Conservation (phyloP, 768 basidiomycete genomes). For the Agrocybe pediades region DNA sequence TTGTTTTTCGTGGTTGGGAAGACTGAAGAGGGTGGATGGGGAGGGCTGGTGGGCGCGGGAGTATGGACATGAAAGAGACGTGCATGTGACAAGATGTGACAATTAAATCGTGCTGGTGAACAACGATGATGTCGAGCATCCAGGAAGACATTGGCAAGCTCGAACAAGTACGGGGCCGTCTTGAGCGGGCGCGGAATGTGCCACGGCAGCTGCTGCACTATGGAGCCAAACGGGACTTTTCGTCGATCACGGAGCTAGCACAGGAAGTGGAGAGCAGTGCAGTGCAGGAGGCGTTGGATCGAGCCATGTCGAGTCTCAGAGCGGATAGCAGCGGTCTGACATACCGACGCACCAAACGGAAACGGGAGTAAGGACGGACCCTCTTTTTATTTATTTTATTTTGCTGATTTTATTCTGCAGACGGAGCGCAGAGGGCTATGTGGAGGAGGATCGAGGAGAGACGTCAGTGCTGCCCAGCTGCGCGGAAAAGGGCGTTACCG, state of each 20-base stretch:
- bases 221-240: constrained; percentile 10
- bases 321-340: constrained; percentile 52
- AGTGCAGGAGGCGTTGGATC: constrained; percentile 59
- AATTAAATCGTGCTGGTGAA: too few relatives aligned
- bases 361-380: constrained; percentile 49
- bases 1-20: constrained; percentile 15
- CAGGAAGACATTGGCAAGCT: constrained; percentile 20
- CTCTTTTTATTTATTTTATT: neutral
- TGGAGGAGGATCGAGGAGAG: constrained; percentile 34
- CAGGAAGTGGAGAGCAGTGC: constrained; percentile 48
- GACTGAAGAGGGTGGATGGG: constrained; percentile 17
- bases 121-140: constrained; percentile 12
- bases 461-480: constrained; percentile 43
- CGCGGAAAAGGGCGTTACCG: constrained; percentile 41
- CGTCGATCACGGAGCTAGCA: constrained; percentile 30
- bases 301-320: constrained; percentile 56
- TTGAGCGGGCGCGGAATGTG: constrained; percentile 21
- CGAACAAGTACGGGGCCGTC: constrained; percentile 14
- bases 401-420: constrained; percentile 1
- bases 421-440: constrained; percentile 14
- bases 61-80: constrained; percentile 36
- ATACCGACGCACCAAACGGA: constrained; percentile 52
- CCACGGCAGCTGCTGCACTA: constrained; percentile 20
- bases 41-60: constrained; percentile 23
- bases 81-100: constrained; percentile 15